phyloP scores from a whole-genome alignment of 805 yeast genomes.

The Wickerhamomyces chaumierensis region DNA sequence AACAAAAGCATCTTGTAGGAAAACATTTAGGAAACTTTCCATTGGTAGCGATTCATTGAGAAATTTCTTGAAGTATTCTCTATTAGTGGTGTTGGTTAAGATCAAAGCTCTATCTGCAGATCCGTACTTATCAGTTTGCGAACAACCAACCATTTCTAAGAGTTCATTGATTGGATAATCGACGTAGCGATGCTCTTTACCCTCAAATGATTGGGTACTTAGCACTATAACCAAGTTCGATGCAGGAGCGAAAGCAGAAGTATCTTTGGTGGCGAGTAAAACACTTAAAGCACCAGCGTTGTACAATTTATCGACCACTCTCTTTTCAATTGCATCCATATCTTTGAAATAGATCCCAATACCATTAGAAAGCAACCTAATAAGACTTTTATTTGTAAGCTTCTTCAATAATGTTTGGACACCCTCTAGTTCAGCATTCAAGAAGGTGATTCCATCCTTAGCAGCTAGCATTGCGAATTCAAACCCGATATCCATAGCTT shows the following conservation, averaged over 20 bases:
- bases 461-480: slow-evolving; percentile 30
- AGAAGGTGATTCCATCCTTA: slow-evolving; percentile 27
- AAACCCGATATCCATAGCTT: slow-evolving; percentile 39
- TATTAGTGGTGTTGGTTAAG: slow-evolving; percentile 42
- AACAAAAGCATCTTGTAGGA: slow-evolving; percentile 56
- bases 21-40: slow-evolving; percentile 59
- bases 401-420: slow-evolving; percentile 30
- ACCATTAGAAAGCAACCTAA: slow-evolving; percentile 39
- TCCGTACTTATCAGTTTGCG: slow-evolving; percentile 18
- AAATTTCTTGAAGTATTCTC: slow-evolving; percentile 60
- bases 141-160: slow-evolving; percentile 51
- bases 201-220: slow-evolving; percentile 66
- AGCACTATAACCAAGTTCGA: slow-evolving; percentile 49
- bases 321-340: slow-evolving; percentile 45
- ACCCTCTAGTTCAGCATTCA: slow-evolving; percentile 26
- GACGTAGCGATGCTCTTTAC: slow-evolving; percentile 56
- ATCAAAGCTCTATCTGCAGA: slow-evolving; percentile 36
- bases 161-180: slow-evolving; percentile 59
- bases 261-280: slow-evolving; percentile 52
- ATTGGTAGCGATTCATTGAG: slow-evolving; percentile 67
- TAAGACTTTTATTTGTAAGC: slow-evolving; percentile 36
- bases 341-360: slow-evolving; percentile 50
- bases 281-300: slow-evolving; percentile 38
- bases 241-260: slow-evolving; percentile 35
- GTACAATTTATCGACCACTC: slow-evolving; percentile 43